phyloP scores from a whole-genome alignment of 2,329 filamentous ascomycete genomes.

The Aureobasidium vineae region DNA sequence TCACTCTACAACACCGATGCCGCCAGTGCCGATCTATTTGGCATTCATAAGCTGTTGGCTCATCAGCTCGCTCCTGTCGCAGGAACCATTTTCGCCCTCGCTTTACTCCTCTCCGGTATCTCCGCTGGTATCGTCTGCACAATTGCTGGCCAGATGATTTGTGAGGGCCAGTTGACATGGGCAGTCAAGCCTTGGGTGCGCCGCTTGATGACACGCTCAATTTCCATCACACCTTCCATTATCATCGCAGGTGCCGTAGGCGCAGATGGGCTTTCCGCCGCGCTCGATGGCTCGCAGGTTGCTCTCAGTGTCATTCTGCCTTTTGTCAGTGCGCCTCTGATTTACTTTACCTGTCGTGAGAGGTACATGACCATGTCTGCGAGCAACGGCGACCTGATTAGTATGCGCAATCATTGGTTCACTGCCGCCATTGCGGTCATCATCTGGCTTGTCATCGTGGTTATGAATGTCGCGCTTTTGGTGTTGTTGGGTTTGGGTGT shows the following conservation, averaged over 20 bases:
- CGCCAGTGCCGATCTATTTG: conserved; percentile 76
- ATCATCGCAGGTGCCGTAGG: conserved; percentile 80
- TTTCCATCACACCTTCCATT: conserved; percentile 79
- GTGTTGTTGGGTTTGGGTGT: conserved; percentile 61
- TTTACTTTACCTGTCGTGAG: conserved; percentile 78
- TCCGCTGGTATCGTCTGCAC: conserved; percentile 86
- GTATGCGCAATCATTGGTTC: conserved; percentile 73
- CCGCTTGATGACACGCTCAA: conserved; percentile 70
- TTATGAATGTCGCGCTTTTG: conserved; percentile 76
- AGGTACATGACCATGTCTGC: conserved; percentile 68
- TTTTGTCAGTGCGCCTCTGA: conserved; percentile 76
- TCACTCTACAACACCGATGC: conserved; percentile 61
- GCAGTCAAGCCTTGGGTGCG: conserved; percentile 73
- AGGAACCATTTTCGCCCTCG: conserved; percentile 80
- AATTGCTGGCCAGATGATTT: conserved; percentile 85
- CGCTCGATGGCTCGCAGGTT: conserved; percentile 75
- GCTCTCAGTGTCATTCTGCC: conserved; percentile 75
- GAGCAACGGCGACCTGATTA: conserved; percentile 33
- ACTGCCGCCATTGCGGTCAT: conserved; percentile 57
- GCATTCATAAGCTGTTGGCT: conserved; percentile 72
- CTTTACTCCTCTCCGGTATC: conserved; percentile 74
- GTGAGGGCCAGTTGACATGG: conserved; percentile 78
- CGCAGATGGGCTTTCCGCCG: conserved; percentile 64
- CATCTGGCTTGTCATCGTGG: conserved; percentile 71
- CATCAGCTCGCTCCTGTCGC: conserved; percentile 68